These are phyloP conservation scores for Hanseniaspora valbyensis DNA, from an alignment of 805 yeast genomes.

Conservation along the genomic window DNA sequence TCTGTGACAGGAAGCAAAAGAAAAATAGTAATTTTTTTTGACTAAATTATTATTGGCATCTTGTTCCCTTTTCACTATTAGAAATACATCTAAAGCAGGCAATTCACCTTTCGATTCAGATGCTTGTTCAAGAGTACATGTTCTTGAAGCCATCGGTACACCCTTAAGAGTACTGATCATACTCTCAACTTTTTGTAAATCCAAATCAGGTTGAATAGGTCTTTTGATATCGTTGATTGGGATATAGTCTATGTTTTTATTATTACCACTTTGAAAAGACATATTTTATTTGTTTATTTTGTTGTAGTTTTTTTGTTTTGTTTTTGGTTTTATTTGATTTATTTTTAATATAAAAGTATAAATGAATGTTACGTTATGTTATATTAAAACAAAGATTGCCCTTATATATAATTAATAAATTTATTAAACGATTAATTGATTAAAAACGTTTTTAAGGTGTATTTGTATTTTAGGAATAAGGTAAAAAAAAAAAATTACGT, in stretches of 20 bases:
- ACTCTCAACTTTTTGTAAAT: constrained; percentile 58
- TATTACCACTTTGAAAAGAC: constrained; percentile 58
- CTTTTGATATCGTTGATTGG: constrained; percentile 60
- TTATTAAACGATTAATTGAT: no score
- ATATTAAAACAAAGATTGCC: no score
- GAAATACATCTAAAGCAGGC: constrained; percentile 72
- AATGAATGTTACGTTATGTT: no score
- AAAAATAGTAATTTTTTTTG: constrained; percentile 44
- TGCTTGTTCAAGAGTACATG: constrained; percentile 40
- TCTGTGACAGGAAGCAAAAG: constrained; percentile 85
- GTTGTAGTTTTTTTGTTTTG: background rate
- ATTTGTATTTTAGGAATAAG: no score
- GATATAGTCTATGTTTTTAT: constrained; percentile 43
- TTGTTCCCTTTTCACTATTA: constrained; percentile 51
- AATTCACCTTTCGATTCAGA: constrained; percentile 41
- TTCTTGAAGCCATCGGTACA: constrained; percentile 49
- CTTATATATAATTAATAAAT: no score
- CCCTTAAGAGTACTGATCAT: constrained; percentile 68
- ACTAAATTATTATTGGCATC: constrained; percentile 22
- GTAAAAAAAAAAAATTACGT: no score
- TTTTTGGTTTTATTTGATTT: background rate
- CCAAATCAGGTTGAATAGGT: constrained; percentile 80
- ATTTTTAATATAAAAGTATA: no score
- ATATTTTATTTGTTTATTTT: constrained; percentile 24
- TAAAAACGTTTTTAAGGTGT: no score